Conservation (phyloP, 352 stramenopile genomes). For the Globisporangium orthogonon region DNA sequence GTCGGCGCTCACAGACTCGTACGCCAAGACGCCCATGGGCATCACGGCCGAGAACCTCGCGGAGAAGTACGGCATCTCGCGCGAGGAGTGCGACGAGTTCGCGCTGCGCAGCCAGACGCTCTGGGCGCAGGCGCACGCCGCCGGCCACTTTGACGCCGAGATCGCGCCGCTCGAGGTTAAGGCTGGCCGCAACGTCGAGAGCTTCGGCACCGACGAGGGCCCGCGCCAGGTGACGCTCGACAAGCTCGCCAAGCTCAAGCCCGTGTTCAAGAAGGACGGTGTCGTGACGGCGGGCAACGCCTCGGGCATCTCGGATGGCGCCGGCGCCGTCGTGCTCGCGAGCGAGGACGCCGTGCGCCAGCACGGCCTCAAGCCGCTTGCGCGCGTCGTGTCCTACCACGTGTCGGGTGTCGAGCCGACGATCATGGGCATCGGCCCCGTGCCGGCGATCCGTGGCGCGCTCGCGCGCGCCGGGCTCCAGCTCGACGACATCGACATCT, state of each 20-base stretch:
- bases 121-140: constrained; percentile 88
- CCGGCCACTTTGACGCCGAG: constrained; percentile 93
- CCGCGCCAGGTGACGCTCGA: constrained; percentile 68
- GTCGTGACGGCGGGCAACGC: constrained; percentile 95
- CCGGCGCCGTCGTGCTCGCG: constrained; percentile 91
- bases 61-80: constrained; percentile 91
- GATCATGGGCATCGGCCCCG: constrained; percentile 98
- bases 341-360: constrained; percentile 91
- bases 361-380: constrained; percentile 92
- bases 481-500: constrained; percentile 93
- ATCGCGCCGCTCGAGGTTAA: constrained; percentile 91
- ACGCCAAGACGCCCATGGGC: constrained; percentile 95
- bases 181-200: constrained; percentile 86
- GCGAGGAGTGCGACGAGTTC: constrained; percentile 94
- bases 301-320: constrained; percentile 96
- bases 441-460: constrained; percentile 92
- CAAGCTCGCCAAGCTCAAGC: constrained; percentile 89
- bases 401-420: constrained; percentile 92
- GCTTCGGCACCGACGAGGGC: constrained; percentile 74
- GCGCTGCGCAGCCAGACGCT: constrained; percentile 90
- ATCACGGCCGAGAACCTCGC: constrained; percentile 98
- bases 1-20: constrained; percentile 95
- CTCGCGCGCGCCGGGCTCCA: constrained; percentile 85
- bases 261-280: constrained; percentile 98
- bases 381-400: constrained; percentile 90